Base-by-base conservation (phyloP, 495 filamentous ascomycete species). In the Lasiosphaeria miniovina region DNA sequence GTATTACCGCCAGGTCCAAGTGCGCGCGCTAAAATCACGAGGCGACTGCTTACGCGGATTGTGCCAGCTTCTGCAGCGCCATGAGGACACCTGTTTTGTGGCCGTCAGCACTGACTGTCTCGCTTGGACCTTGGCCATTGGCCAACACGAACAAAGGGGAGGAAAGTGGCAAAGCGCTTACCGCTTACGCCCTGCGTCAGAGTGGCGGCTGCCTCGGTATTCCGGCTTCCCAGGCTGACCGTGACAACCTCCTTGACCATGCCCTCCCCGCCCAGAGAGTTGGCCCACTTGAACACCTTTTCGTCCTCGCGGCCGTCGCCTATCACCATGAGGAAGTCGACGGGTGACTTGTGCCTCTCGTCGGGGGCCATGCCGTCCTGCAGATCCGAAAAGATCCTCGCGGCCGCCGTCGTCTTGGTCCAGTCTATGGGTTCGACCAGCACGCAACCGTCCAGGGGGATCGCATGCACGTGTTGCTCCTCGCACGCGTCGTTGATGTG, bases 401-500 rank as follows among this genome's bases (percentile, higher is more conserved):
- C 79, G 4, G 90, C 88, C 2, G 92, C 93, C 4, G 88, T 93
- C 24, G 82, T 84, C 75, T 97, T 97, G 66, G 86, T 93, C 77
- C 86, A 93, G 62, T 88, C 83, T 9, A 83, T 79, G 38, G 88
- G 86, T 73, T 96, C 91, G 32, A 96, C 89, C 9, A 91, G 75
- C 32, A 97, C 83, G 24, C 86, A 87, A 36, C 80, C 85, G 36
- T 90, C 86, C 46, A 89, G 74, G n/a, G 90, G 88, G 51, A 95
- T 82, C 6, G 93, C 93, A 65, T 90, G 90, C 14, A 96, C 88
- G 11, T 84, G 82, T 71, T 93, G 89, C 54, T 81, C 86, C 65
- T 89, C 83, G 67, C 90, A 96, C 0, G 90, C 88, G 71, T 95
- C 92, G 65, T 96, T 96, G 77, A 97, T 93, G 65, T 96, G 90